phyloP scores from a whole-genome alignment of 2,329 filamentous ascomycete species.

The Diaporthe helianthi region DNA sequence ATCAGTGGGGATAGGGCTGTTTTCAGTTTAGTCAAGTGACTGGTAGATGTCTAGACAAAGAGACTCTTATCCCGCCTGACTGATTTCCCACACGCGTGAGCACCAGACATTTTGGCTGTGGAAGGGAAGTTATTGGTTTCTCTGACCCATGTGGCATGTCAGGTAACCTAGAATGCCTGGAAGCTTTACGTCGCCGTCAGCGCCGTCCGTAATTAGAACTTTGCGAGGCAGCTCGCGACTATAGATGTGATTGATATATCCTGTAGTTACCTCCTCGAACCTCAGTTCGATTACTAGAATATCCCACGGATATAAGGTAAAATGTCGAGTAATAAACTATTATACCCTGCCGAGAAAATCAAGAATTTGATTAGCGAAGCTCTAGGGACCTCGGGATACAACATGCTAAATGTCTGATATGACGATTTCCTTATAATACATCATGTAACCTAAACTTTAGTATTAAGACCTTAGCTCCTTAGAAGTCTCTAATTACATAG shows the following conservation, averaged over 20 bases:
- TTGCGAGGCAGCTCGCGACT: background rate
- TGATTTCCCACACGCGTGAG: no score
- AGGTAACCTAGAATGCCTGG: no score
- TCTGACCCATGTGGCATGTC: background rate
- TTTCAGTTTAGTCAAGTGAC: background rate
- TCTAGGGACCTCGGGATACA: no score
- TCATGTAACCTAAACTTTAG: background rate
- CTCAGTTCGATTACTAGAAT: no score
- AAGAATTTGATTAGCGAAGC: background rate
- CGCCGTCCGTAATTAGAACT: background rate
- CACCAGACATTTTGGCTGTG: no score
- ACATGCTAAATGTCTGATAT: background rate
- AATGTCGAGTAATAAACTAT: no score
- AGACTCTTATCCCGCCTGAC: background rate
- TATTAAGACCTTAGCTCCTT: no score
- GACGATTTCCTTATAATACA: background rate
- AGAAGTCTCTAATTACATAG: background rate
- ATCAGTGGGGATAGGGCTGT: slow-evolving; percentile 5
- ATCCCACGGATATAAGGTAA: no score
- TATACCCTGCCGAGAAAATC: no score
- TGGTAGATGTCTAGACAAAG: background rate
- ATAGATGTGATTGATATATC: background rate
- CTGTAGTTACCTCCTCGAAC: background rate
- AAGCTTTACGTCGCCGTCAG: background rate
- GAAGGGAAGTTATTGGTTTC: background rate